Percentiles rank a stretch among this genome's conserved stretches.
Evolutionary conservation across 2,329 filamentous ascomycete species (phyloP).

Genomic region (Trichoderma hamatum): DNA sequence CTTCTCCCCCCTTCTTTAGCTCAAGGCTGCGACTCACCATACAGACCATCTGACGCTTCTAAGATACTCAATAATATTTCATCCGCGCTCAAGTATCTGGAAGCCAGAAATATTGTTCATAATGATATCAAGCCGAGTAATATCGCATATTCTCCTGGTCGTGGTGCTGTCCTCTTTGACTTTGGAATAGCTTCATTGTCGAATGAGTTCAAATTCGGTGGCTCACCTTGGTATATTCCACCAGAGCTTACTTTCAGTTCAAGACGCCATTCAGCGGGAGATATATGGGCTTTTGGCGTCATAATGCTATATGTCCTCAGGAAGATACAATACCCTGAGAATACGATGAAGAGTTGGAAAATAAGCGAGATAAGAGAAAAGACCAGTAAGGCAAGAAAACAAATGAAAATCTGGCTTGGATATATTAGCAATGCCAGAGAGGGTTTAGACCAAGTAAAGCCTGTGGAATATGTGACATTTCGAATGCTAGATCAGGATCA

Average conservation of each 20-base stretch:
- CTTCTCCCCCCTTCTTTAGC: neutral
- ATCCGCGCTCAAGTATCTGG: neutral
- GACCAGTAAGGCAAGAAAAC: too few relatives aligned
- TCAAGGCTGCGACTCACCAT: neutral
- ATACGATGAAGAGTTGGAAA: neutral
- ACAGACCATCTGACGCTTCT: neutral
- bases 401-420: too few relatives aligned
- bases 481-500: too few relatives aligned
- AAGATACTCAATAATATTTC: neutral
- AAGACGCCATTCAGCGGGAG: neutral
- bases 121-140: neutral
- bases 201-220: neutral
- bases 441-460: too few relatives aligned
- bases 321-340: neutral
- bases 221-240: neutral
- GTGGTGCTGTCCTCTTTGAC: neutral
- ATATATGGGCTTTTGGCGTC: neutral
- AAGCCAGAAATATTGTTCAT: neutral
- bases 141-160: neutral
- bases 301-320: neutral
- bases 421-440: too few relatives aligned
- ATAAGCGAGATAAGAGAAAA: neutral
- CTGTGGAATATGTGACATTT: too few relatives aligned
- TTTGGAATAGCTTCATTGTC: neutral
- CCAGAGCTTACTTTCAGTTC: neutral